Conservation (phyloP, 108 stramenopile genomes). For the Skeletonema potamos region DNA sequence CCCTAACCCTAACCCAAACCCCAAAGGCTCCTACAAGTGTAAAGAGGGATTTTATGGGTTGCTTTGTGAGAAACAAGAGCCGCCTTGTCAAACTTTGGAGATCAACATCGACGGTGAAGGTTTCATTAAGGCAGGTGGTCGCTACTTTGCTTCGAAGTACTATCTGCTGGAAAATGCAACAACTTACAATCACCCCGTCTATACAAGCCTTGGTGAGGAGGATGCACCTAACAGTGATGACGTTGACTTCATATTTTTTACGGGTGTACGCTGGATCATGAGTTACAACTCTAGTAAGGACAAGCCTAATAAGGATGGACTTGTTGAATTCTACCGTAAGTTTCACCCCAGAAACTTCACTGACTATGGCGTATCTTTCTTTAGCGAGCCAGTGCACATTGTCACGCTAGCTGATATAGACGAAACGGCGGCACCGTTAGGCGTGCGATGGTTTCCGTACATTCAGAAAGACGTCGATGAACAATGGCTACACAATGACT, state of each 20-base stretch:
- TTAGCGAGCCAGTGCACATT: not conserved
- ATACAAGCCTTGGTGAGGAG: not conserved
- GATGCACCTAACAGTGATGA: no score
- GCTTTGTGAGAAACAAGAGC: not conserved
- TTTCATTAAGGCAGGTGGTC: not conserved
- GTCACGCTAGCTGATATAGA: not conserved
- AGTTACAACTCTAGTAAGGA: no score
- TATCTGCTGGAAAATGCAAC: not conserved
- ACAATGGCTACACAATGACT: not conserved
- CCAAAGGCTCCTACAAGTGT: not conserved
- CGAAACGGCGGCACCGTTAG: not conserved
- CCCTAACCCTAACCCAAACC: no score
- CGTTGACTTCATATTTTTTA: no score
- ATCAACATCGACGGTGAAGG: not conserved
- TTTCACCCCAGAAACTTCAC: not conserved
- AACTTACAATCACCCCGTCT: not conserved
- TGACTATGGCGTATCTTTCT: not conserved
- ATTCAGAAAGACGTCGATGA: not conserved
- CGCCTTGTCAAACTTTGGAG: not conserved
- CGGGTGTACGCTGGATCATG: no score
- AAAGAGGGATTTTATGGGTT: not conserved
- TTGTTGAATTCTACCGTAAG: not conserved
- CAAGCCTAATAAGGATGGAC: not conserved
- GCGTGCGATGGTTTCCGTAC: not conserved
- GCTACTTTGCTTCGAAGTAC: not conserved